These are phyloP conservation scores for Rhizopogon vulgaris DNA, from an alignment of 768 basidiomycete species.

Conservation along the genomic window DNA sequence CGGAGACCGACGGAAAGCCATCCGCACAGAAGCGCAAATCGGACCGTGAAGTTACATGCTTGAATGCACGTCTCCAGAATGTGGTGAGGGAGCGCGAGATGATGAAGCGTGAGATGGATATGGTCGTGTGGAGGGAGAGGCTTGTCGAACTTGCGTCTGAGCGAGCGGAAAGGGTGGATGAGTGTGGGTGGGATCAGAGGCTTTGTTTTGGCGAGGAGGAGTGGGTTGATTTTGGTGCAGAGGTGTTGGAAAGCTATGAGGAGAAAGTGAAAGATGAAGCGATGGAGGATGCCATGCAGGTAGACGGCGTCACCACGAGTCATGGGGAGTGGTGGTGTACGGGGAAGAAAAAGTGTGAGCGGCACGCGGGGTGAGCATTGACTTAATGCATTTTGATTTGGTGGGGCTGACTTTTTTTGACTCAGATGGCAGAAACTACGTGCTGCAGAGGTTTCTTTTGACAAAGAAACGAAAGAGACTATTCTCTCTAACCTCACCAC, in stretches of 20 bases:
- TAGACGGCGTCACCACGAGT: slow-evolving; percentile 23
- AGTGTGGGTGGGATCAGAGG: slow-evolving; percentile 88
- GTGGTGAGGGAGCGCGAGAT: slow-evolving; percentile 57
- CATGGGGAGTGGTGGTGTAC: slow-evolving; percentile 73
- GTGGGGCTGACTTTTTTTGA: slow-evolving; percentile 3
- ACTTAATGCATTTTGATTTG: not conserved
- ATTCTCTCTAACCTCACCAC: slow-evolving; percentile 61
- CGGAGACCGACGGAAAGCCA: slow-evolving; percentile 11
- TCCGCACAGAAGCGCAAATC: slow-evolving; percentile 39
- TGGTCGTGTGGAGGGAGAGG: slow-evolving; percentile 64
- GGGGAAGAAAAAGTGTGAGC: slow-evolving; percentile 67
- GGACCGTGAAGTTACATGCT: slow-evolving; percentile 49
- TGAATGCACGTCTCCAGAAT: slow-evolving; percentile 48
- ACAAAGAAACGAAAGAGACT: slow-evolving; percentile 71
- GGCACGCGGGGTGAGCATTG: slow-evolving; percentile 62
- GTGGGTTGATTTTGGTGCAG: slow-evolving; percentile 61
- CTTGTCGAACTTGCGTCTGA: slow-evolving; percentile 62
- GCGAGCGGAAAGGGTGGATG: slow-evolving; percentile 54
- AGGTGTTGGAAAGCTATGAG: slow-evolving; percentile 69
- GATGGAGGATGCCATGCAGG: slow-evolving; percentile 33
- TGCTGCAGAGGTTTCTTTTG: slow-evolving; percentile 62
- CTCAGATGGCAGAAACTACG: slow-evolving; percentile 78
- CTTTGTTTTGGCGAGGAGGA: slow-evolving; percentile 80
- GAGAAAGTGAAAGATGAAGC: slow-evolving; percentile 28
- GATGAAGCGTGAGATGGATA: slow-evolving; percentile 63